Percentiles rank a stretch among this genome's conserved stretches.
These are phyloP conservation scores for Trifolium pratense DNA, from an alignment of 306 rosid genomes.

Conservation along the genomic window DNA sequence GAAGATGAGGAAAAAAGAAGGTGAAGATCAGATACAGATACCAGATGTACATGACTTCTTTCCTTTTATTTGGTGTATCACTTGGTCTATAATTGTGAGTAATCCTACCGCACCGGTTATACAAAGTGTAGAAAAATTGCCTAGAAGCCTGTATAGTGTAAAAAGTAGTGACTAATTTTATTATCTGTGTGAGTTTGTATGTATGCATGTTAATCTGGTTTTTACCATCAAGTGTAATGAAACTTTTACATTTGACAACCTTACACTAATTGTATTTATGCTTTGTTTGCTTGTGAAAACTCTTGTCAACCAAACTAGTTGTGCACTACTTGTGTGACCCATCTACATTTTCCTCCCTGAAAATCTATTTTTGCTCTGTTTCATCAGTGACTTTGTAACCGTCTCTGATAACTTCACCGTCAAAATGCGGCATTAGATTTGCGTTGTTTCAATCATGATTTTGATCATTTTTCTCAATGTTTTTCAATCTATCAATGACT, in stretches of 20 bases:
- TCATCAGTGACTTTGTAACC: background rate
- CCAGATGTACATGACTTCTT: slow-evolving; percentile 16
- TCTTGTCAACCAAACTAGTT: background rate
- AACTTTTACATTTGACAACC: background rate
- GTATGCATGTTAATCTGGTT: background rate
- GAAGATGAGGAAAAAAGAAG: slow-evolving; percentile 9
- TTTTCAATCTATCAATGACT: no score
- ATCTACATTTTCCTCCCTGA: background rate
- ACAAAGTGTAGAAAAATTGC: background rate
- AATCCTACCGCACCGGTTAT: slow-evolving; percentile 7
- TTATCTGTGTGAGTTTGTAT: background rate
- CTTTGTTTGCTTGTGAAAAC: slow-evolving; percentile 4
- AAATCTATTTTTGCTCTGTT: background rate
- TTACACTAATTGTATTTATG: background rate
- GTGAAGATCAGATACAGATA: slow-evolving; percentile 17
- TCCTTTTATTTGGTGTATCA: slow-evolving; percentile 2
- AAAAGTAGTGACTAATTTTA: background rate
- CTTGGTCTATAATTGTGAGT: background rate
- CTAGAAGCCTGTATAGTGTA: background rate
- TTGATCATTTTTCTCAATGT: no score
- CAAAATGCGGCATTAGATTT: background rate
- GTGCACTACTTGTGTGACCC: background rate
- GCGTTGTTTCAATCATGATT: background rate
- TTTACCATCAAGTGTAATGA: slow-evolving; percentile 8
- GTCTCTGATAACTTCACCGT: no score